Percentiles rank a stretch among this genome's conserved stretches.
phyloP scores from a whole-genome alignment of 2,329 filamentous ascomycete genomes.

The Colletotrichum tropicale region DNA sequence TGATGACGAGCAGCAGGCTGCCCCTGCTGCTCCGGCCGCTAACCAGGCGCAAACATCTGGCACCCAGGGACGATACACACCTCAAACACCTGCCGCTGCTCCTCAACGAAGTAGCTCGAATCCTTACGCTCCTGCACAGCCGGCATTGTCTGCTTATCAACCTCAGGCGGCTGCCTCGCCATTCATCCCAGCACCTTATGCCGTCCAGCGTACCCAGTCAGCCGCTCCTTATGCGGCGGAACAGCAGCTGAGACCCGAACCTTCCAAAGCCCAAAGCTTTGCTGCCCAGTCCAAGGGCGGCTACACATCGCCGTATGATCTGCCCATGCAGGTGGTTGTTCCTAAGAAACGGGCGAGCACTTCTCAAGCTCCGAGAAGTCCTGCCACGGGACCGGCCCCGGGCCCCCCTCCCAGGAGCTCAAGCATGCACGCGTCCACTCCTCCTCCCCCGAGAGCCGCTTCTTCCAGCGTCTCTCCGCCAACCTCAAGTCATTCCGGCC shows the following conservation, averaged over 20 bases:
- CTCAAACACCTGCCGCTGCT: neutral
- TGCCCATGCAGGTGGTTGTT: constrained; percentile 86
- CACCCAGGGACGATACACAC: constrained; percentile 21
- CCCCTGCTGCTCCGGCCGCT: constrained; percentile 22
- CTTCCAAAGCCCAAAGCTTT: constrained; percentile 78
- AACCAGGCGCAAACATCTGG: neutral
- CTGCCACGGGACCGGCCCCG: constrained; percentile 36
- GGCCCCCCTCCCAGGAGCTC: constrained; percentile 63
- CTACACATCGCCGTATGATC: constrained; percentile 92
- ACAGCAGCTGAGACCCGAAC: constrained; percentile 41
- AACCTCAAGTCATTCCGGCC: constrained; percentile 39
- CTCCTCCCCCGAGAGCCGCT: constrained; percentile 14
- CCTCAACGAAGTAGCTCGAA: neutral
- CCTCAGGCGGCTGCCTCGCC: constrained; percentile 19
- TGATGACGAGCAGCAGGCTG: constrained; percentile 43
- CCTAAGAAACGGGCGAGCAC: constrained; percentile 69
- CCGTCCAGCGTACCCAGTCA: constrained; percentile 26
- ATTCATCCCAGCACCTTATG: constrained; percentile 20
- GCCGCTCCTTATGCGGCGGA: constrained; percentile 41
- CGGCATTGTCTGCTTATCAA: constrained; percentile 22
- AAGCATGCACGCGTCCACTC: constrained; percentile 53
- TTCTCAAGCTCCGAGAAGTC: constrained; percentile 55
- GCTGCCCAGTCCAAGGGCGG: constrained; percentile 89
- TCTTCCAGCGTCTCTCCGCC: constrained; percentile 29
- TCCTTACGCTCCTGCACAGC: neutral